Percentiles rank a stretch among this genome's conserved stretches.
These are phyloP conservation scores for Saccharum officinarum DNA, from an alignment of 176 grass and related monocot genomes.

Conservation along the genomic window DNA sequence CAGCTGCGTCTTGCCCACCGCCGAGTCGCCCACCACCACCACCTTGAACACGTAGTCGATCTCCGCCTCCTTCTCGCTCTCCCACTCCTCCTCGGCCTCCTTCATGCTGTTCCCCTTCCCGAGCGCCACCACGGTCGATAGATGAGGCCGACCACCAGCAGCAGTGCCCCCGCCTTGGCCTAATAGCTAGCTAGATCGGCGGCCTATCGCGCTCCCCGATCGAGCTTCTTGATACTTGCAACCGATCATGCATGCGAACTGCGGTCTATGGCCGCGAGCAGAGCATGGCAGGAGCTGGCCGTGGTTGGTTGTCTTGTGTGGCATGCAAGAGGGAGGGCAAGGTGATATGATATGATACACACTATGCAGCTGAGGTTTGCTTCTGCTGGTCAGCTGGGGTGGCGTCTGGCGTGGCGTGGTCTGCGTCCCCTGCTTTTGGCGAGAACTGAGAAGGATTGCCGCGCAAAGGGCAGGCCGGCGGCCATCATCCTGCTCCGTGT, in stretches of 20 bases:
- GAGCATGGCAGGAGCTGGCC: background rate
- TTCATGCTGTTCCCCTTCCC: background rate
- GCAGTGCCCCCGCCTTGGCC: background rate
- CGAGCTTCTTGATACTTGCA: background rate
- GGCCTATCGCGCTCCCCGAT: too few relatives aligned
- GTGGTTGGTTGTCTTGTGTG: background rate
- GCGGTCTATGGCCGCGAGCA: background rate
- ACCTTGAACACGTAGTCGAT: conserved; percentile 76
- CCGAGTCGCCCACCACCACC: conserved; percentile 60
- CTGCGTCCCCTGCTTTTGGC: conserved; percentile 35
- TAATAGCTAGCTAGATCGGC: too few relatives aligned
- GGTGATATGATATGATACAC: background rate
- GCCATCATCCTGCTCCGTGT: background rate
- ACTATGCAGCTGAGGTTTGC: conserved; percentile 4
- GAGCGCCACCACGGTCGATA: conserved; percentile 6
- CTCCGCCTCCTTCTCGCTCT: conserved; percentile 60
- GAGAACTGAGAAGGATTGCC: background rate
- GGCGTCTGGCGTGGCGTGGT: background rate
- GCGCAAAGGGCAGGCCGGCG: conserved; percentile 21
- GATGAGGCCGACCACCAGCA: background rate
- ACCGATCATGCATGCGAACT: too few relatives aligned
- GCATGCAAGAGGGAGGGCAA: background rate
- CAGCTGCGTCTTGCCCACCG: conserved; percentile 70
- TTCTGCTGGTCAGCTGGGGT: background rate
- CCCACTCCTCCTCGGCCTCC: conserved; percentile 38